Conservation (phyloP, 2,329 filamentous ascomycete species). For the Colletotrichum chrysophilum region DNA sequence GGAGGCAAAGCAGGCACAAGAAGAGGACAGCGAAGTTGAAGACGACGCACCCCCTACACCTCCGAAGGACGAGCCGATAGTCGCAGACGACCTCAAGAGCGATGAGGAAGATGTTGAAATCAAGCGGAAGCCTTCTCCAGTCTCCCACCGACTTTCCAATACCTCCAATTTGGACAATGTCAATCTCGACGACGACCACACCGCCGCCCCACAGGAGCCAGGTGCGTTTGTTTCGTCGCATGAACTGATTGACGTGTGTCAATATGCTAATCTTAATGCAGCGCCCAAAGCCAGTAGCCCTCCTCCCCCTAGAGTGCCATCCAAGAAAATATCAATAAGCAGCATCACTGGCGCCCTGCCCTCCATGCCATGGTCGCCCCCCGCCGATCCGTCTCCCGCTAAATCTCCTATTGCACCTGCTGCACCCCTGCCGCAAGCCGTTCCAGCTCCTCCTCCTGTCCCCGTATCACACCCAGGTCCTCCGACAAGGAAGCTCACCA, state of each 20-base stretch:
- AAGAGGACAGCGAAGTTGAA: slow-evolving; percentile 32
- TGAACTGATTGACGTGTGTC: slow-evolving; percentile 21
- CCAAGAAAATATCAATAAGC: slow-evolving; percentile 67
- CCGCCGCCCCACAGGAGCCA: slow-evolving; percentile 32
- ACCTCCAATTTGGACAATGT: slow-evolving; percentile 63
- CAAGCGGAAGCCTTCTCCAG: slow-evolving; percentile 40
- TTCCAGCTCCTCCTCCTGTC: slow-evolving; percentile 28
- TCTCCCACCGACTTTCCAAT: slow-evolving; percentile 51
- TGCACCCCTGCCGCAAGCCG: slow-evolving; percentile 33
- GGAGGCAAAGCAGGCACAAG: background rate
- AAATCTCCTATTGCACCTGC: slow-evolving; percentile 48
- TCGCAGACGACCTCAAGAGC: slow-evolving; percentile 12
- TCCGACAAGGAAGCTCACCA: slow-evolving; percentile 75
- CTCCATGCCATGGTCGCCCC: slow-evolving; percentile 73
- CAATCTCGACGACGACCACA: slow-evolving; percentile 67
- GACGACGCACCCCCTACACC: slow-evolving; percentile 19
- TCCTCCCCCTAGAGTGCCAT: slow-evolving; percentile 42
- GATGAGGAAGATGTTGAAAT: slow-evolving; percentile 25
- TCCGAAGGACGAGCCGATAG: slow-evolving; percentile 10
- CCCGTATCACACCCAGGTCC: slow-evolving; percentile 39
- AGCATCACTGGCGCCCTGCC: slow-evolving; percentile 77
- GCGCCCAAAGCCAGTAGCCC: slow-evolving; percentile 31
- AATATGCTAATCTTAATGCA: slow-evolving; percentile 9
- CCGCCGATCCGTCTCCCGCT: slow-evolving; percentile 52
- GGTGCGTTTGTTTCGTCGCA: slow-evolving; percentile 31